These are phyloP conservation scores for Neonectria punicea DNA, from an alignment of 2,329 filamentous ascomycete genomes.

Conservation along the genomic window DNA sequence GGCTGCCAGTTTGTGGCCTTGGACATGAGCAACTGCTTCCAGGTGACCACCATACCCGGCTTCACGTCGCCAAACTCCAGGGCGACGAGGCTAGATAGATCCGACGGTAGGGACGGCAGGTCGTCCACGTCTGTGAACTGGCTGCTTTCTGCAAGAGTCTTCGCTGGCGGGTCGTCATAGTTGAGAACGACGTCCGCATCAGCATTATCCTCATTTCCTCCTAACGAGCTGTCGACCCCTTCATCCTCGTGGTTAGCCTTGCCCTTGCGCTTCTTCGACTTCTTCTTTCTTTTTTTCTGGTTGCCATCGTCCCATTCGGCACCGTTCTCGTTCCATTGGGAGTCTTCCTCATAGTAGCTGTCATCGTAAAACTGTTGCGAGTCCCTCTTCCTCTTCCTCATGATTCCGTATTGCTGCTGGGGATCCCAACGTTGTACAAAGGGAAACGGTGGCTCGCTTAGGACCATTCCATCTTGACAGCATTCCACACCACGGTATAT, in stretches of 20 bases:
- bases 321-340: slow-evolving; percentile 44
- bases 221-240: slow-evolving; percentile 8
- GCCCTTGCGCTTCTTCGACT: slow-evolving; percentile 52
- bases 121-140: slow-evolving; percentile 67
- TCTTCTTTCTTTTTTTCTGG: slow-evolving; percentile 47
- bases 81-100: slow-evolving; percentile 63
- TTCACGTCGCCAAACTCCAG: slow-evolving; percentile 61
- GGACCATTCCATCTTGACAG: slow-evolving; percentile 71
- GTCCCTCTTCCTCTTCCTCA: slow-evolving; percentile 62
- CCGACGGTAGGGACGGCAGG: slow-evolving; percentile 69
- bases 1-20: slow-evolving; percentile 74
- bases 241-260: slow-evolving; percentile 29
- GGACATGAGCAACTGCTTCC: slow-evolving; percentile 72
- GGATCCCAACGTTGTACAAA: slow-evolving; percentile 91
- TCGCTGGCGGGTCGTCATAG: slow-evolving; percentile 50
- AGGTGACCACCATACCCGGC: slow-evolving; percentile 73
- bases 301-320: slow-evolving; percentile 51
- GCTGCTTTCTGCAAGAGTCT: slow-evolving; percentile 49
- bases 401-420: slow-evolving; percentile 65
- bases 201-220: slow-evolving; percentile 17
- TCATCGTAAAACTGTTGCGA: slow-evolving; percentile 48
- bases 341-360: slow-evolving; percentile 43
- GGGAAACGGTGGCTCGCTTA: slow-evolving; percentile 86
- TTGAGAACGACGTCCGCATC: slow-evolving; percentile 52
- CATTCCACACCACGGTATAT: slow-evolving; percentile 86